Evolutionary conservation across 345 rosid genomes (phyloP).

Genomic region (Rhodamnia argentea): DNA sequence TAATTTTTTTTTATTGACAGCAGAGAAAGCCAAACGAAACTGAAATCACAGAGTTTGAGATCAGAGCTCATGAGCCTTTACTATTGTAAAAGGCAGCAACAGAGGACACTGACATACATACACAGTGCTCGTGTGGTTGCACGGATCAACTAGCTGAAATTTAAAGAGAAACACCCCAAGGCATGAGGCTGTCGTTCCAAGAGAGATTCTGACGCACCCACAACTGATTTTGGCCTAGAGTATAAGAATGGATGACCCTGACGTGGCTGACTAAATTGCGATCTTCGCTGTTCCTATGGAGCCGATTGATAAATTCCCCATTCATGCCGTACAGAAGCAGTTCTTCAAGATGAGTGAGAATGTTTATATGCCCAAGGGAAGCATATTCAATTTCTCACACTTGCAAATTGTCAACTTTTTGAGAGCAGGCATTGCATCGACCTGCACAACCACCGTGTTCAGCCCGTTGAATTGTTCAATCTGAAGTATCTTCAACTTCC

Average conservation of each 20-base stretch:
- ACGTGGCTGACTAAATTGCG: neutral
- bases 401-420: neutral
- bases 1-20: neutral
- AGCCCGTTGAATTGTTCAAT: neutral
- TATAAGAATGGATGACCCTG: neutral
- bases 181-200: neutral
- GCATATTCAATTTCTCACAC: neutral
- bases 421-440: neutral
- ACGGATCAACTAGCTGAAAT: neutral
- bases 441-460: neutral
- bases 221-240: neutral
- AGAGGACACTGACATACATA: neutral
- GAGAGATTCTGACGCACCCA: neutral
- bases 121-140: neutral
- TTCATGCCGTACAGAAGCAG: neutral
- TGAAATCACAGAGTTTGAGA: neutral
- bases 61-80: neutral
- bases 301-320: neutral
- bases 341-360: neutral
- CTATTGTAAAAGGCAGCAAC: neutral
- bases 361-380: neutral
- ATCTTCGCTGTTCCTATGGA: neutral
- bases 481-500: neutral
- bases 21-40: neutral
- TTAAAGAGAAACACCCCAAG: neutral